These are phyloP conservation scores for Serendipita sp. DNA, from an alignment of 768 basidiomycete species.

Conservation along the genomic window DNA sequence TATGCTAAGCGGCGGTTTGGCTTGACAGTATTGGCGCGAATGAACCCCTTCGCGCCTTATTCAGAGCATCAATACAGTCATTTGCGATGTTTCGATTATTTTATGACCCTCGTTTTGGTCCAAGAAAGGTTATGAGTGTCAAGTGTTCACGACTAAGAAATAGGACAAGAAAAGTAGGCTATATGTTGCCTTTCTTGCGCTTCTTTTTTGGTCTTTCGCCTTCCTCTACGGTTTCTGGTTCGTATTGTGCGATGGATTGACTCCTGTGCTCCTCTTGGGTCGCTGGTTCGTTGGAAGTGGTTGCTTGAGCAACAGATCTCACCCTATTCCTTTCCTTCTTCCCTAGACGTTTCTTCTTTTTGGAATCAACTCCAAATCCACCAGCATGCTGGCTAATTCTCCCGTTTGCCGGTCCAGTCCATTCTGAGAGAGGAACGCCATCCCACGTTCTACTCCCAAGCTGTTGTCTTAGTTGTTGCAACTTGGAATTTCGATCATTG, in stretches of 20 bases:
- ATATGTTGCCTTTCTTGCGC: neutral
- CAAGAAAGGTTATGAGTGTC: too few species aligned
- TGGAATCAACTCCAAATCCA: constrained; percentile 4
- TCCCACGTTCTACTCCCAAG: constrained; percentile 21
- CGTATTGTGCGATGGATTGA: neutral
- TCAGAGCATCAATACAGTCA: too few species aligned
- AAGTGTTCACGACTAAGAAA: too few species aligned
- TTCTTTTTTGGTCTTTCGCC: constrained; percentile 1
- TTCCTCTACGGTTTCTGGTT: constrained; percentile 7
- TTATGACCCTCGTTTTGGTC: too few species aligned
- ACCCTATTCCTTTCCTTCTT: constrained; percentile 19
- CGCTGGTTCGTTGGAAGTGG: neutral
- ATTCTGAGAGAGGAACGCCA: neutral
- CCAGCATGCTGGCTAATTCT: neutral
- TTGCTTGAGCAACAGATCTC: constrained; percentile 8
- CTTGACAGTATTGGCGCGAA: too few species aligned
- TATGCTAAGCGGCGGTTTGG: too few species aligned
- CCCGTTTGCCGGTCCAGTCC: neutral
- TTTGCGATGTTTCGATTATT: too few species aligned
- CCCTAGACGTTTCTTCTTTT: constrained; percentile 18
- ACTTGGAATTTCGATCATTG: constrained; percentile 38
- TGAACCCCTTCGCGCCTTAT: too few species aligned
- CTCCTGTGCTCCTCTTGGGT: neutral
- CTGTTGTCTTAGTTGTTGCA: constrained; percentile 55
- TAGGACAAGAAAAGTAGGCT: too few species aligned